A percentile compares a stretch with the other conserved stretches of the same genome.
Evolutionary conservation across 805 yeast genomes (phyloP).

Genomic region (Candida sakaeoensis): DNA sequence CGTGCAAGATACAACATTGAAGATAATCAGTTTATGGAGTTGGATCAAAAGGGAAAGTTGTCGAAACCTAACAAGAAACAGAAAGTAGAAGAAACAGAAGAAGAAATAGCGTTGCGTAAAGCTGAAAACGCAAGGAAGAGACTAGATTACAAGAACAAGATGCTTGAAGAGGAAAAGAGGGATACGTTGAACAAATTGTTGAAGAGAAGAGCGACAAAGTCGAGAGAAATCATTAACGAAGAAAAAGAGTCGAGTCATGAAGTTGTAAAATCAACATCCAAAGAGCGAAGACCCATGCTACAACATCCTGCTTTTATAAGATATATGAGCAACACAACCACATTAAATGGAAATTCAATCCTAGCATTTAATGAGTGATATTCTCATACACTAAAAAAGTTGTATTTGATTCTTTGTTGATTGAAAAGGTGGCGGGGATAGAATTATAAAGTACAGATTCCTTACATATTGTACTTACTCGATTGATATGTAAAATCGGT

Average conservation of each 20-base stretch:
- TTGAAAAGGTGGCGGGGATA: too few relatives aligned
- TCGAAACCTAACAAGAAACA: constrained; percentile 33
- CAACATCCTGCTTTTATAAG: constrained; percentile 45
- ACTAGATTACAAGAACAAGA: constrained; percentile 76
- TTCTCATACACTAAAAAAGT: too few relatives aligned
- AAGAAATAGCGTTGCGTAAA: constrained; percentile 74
- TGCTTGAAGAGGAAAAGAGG: constrained; percentile 86
- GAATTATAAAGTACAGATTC: too few relatives aligned
- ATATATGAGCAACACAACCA: constrained; percentile 23
- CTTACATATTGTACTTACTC: too few relatives aligned
- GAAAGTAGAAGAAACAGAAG: constrained; percentile 68
- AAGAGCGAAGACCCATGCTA: constrained; percentile 36
- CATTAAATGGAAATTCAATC: constrained; percentile 16
- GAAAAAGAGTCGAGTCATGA: constrained; percentile 19
- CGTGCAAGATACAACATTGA: constrained; percentile 36
- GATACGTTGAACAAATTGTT: constrained; percentile 86
- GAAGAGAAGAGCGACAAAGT: constrained; percentile 77
- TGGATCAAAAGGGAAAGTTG: constrained; percentile 21
- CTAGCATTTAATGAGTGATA: constrained; percentile 6
- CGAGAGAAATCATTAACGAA: constrained; percentile 38
- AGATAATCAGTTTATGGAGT: constrained; percentile 24
- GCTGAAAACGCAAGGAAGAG: constrained; percentile 88
- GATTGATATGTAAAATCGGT: too few relatives aligned
- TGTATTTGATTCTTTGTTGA: too few relatives aligned
- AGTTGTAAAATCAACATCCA: constrained; percentile 15